Evolutionary conservation across 805 yeast species (phyloP), one percentile per base, ranked within the genome.

Genomic region (Barnettozyma wickerhamii): DNA sequence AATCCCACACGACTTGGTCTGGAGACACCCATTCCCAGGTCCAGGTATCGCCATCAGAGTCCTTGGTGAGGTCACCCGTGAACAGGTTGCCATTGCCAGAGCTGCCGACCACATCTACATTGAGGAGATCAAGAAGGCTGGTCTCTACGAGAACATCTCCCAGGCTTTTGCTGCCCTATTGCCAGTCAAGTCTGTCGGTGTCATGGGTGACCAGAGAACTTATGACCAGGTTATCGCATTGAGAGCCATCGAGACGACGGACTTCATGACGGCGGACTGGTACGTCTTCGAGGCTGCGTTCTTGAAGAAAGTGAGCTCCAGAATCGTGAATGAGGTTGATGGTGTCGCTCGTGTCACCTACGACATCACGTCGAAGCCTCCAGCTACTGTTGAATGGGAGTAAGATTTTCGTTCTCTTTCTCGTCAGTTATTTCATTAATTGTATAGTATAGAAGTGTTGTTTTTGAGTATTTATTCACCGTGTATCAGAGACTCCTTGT

Each of bases 11-110:
- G 98, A 93, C 56, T 77, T 93, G 55, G 98, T 93, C 53, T 91
- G 98, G 98, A 87, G 99, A 76, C 99, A 93, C 65, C 99, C 99
- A 43, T 93, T 93, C 95, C 99, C 99, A 58, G 99, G 99, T 64
- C 99, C 99, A 64, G 99, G 99, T 73, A 85, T 93, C 62, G 99
- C 97, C 55, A 93, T 93, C 65, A 84, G 99, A 70, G 95, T 93
- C 42, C 74, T 93, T 36, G 99, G 99, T 55, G 98, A 91, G 71
- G 98, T 93, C 49, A 86, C 96, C 45, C 84, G 79, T 53, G 80
- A 74, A 51, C 99, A 93, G 72, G 93, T 93, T 43, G 91, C 80
- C 61, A 93, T 93, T 62, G 99, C 98, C 33, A 84, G 98, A 70
- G 91, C 88, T 64, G 99, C 99, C 48, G 99, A 93, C 65, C 75